Evolutionary conservation across 2,329 filamentous ascomycete species (phyloP).

Genomic region (Corynespora cassiicola): DNA sequence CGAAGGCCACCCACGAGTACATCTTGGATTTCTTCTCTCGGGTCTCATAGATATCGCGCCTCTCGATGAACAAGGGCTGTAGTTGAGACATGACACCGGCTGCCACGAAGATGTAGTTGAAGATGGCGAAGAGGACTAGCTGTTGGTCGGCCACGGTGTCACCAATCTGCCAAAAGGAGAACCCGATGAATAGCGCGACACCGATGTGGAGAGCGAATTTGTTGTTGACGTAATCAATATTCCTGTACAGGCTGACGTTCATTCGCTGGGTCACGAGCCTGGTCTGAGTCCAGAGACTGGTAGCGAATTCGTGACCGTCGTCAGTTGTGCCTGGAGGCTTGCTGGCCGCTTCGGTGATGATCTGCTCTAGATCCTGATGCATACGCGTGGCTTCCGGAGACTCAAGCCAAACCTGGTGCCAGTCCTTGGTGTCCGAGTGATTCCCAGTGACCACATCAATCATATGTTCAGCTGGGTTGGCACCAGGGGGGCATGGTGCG

Average conservation of each 20-base stretch:
- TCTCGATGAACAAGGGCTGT: slow-evolving; percentile 53
- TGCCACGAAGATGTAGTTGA: slow-evolving; percentile 55
- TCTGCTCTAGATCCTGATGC: slow-evolving; percentile 43
- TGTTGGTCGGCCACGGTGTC: slow-evolving; percentile 46
- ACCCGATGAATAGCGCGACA: slow-evolving; percentile 31
- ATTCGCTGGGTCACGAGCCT: slow-evolving; percentile 28
- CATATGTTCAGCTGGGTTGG: slow-evolving; percentile 73
- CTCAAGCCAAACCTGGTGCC: slow-evolving; percentile 46
- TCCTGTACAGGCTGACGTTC: slow-evolving; percentile 30
- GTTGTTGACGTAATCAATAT: slow-evolving; percentile 34
- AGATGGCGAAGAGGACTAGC: slow-evolving; percentile 55
- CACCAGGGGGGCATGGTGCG: slow-evolving; percentile 53
- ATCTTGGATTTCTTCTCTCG: slow-evolving; percentile 69
- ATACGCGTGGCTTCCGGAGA: slow-evolving; percentile 41
- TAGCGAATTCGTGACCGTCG: slow-evolving; percentile 46
- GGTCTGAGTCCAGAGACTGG: slow-evolving; percentile 27
- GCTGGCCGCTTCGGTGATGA: slow-evolving; percentile 46
- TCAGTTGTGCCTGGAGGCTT: slow-evolving; percentile 45
- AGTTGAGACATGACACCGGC: slow-evolving; percentile 49
- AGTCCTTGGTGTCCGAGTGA: slow-evolving; percentile 26
- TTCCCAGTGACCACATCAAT: slow-evolving; percentile 69
- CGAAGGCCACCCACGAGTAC: slow-evolving; percentile 76
- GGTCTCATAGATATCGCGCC: slow-evolving; percentile 60
- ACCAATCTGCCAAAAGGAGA: slow-evolving; percentile 35
- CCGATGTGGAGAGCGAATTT: slow-evolving; percentile 32